Conservation (phyloP, 345 rosid genomes). For the Murraya koenigii region DNA sequence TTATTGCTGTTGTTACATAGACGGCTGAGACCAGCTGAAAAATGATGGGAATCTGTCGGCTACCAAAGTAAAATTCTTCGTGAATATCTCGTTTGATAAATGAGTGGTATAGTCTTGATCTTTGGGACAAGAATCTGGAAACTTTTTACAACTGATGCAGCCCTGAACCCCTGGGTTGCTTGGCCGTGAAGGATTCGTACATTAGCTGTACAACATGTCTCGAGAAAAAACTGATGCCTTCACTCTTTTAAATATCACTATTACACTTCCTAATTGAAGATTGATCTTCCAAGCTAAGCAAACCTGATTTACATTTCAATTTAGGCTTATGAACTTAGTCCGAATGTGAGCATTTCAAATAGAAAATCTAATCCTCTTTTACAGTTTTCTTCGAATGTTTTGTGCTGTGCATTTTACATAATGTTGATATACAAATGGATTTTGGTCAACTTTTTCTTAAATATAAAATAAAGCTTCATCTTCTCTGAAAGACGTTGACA, state of each 20-base stretch:
- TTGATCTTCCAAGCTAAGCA: not conserved
- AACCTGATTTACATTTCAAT: too few species aligned
- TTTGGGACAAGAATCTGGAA: not conserved
- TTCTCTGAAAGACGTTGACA: not conserved
- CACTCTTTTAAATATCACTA: not conserved
- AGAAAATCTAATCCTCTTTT: not conserved
- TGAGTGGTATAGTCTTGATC: not conserved
- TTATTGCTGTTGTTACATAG: not conserved
- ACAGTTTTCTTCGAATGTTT: not conserved
- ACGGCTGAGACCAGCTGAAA: not conserved
- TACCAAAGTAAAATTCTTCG: not conserved
- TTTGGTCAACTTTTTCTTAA: not conserved
- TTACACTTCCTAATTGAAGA: not conserved
- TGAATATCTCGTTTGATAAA: not conserved
- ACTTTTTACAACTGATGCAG: not conserved
- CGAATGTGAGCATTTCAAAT: not conserved
- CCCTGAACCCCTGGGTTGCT: not conserved
- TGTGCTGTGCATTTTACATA: too few species aligned
- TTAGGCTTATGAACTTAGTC: too few species aligned
- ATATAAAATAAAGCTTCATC: not conserved
- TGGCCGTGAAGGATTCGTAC: not conserved
- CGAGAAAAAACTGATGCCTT: not conserved
- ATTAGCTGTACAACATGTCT: not conserved
- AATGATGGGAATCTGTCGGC: constrained; percentile 6
- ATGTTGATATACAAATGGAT: too few species aligned